These are phyloP conservation scores for Termitomyces sp. DNA, from an alignment of 768 basidiomycete species.

Conservation along the genomic window DNA sequence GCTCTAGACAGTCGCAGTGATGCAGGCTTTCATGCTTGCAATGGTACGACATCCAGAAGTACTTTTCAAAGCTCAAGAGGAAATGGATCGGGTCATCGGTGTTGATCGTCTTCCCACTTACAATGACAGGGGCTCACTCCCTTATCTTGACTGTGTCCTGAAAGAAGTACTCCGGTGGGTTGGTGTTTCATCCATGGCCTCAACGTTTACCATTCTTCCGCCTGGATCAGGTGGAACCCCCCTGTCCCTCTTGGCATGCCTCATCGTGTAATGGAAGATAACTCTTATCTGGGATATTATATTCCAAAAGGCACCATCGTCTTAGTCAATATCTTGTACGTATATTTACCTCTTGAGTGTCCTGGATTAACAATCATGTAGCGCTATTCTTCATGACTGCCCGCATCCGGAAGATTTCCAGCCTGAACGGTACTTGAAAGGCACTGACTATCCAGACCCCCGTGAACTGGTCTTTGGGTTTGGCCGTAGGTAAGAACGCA, in stretches of 20 bases:
- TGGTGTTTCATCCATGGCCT: not conserved
- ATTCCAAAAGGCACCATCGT: constrained; percentile 45
- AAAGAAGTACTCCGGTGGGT: constrained; percentile 47
- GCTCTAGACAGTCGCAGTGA: constrained; percentile 45
- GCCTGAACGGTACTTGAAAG: constrained; percentile 48
- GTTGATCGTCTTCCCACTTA: constrained; percentile 44
- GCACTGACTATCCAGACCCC: constrained; percentile 39
- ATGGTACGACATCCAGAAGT: constrained; percentile 53
- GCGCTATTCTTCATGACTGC: constrained; percentile 43
- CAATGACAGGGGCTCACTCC: constrained; percentile 39
- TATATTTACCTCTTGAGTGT: not conserved
- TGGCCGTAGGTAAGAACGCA: constrained; percentile 42
- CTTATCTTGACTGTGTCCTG: constrained; percentile 45
- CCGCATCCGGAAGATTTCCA: constrained; percentile 42
- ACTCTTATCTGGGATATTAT: constrained; percentile 43
- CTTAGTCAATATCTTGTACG: constrained; percentile 42
- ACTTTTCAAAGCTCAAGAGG: constrained; percentile 44
- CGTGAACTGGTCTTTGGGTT: constrained; percentile 54
- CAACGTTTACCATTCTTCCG: constrained; percentile 5
- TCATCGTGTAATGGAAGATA: constrained; percentile 50
- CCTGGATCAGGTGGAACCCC: constrained; percentile 39
- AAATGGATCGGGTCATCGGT: constrained; percentile 48
- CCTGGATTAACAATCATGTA: constrained; percentile 14
- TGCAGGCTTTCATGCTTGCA: constrained; percentile 49
- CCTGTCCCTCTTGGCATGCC: constrained; percentile 50